Base-by-base conservation (phyloP, 371 early-diverging fungal genomes). In the Mucor ambiguus region DNA sequence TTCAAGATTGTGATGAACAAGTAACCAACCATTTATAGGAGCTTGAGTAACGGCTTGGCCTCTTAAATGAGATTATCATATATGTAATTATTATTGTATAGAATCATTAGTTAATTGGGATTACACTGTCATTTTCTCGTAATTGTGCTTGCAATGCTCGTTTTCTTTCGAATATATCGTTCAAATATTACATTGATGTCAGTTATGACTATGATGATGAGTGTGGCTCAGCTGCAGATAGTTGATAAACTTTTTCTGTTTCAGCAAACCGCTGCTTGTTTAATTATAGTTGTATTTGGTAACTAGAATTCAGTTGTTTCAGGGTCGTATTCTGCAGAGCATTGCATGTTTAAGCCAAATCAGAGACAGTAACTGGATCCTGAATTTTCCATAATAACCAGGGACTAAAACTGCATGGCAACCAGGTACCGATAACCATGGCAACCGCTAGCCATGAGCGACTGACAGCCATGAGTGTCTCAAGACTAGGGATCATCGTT, bases 11-110 rank as follows among this genome's bases (percentile, higher is more conserved):
- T 28, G 28, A 28, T 52, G 16, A 11, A 14, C 11, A 57, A 56
- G 33, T 56, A 56, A 20, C 57, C 57, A 56, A 32, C 58, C 58
- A 22, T 58, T 58, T 58, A 24, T 32, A 58, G 58, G 26, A 58
- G 38, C 14, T 58, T 58, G 58, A 18, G 58, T 58, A 58, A 58
- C 58, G 33, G 57, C 57, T 56, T 56, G 57, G n/a, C 57, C 22
- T n/a, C 32, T 28, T 22, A 46, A 46, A 41, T 41, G 18, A 41
- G 18, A 41, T 41, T 44, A 44, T 46, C 16, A 52, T 28, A 52
- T 28, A 10, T 52, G 52, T 52, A 26, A 52, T 52, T 26, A 52
- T 52, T 26, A 14, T 14, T 22, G 16, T 28, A 12, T 26, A 4
- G 52, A 52, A 52, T 24, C 52, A 28, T 14, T 24, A 49, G 24